These are phyloP conservation scores for Calonectria pteridis DNA, from an alignment of 2,329 filamentous ascomycete genomes.

Conservation along the genomic window DNA sequence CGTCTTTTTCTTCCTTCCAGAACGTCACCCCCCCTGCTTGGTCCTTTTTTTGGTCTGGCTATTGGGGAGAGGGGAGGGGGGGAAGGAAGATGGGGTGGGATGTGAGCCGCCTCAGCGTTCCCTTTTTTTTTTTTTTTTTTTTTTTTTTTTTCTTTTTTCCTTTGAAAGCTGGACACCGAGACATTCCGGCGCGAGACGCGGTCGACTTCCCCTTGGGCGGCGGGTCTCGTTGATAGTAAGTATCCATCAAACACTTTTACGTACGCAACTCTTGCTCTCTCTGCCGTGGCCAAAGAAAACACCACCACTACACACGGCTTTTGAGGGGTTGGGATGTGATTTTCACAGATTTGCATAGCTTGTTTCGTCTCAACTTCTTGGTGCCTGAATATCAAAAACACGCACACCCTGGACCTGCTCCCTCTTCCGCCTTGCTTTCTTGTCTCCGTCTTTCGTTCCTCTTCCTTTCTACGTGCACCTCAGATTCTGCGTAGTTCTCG, in stretches of 20 bases:
- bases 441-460: neutral
- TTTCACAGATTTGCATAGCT: neutral
- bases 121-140: neutral
- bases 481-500: slow-evolving; percentile 21
- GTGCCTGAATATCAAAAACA: slow-evolving; percentile 34
- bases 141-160: neutral
- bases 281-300: neutral
- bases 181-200: slow-evolving; percentile 1
- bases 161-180: neutral
- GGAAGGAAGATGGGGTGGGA: neutral
- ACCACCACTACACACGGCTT: neutral
- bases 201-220: neutral
- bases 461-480: slow-evolving; percentile 3
- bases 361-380: neutral
- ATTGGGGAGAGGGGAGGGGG: neutral
- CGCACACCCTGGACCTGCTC: neutral
- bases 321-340: neutral
- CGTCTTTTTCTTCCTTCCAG: slow-evolving; percentile 32
- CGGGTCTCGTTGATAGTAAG: neutral
- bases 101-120: slow-evolving; percentile 15
- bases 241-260: too few relatives aligned
- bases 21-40: slow-evolving; percentile 19
- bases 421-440: slow-evolving; percentile 11
- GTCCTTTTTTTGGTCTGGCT: neutral
- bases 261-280: too few relatives aligned